Evolutionary conservation across 2,329 filamentous ascomycete species (phyloP).

Genomic region (Microthyrium microscopicum): DNA sequence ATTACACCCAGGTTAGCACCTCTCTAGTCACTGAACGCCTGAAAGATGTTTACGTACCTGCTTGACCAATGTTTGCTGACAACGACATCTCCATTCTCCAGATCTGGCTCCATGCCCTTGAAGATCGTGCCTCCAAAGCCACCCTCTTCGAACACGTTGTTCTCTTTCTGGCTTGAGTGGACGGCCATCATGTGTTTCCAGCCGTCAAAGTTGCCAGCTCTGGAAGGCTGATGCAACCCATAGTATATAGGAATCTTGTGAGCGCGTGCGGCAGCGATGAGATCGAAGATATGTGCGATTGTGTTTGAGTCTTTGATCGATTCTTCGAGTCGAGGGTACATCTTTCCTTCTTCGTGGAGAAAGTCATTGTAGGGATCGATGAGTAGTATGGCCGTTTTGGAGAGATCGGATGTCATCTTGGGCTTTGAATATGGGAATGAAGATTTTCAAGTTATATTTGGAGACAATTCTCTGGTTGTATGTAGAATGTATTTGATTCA

Average conservation of each 20-base stretch:
- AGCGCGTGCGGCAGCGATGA: slow-evolving; percentile 13
- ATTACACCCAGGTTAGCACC: slow-evolving; percentile 11
- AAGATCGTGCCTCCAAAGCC: slow-evolving; percentile 17
- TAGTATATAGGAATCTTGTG: slow-evolving; percentile 19
- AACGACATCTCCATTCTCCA: slow-evolving; percentile 16
- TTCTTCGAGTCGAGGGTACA: slow-evolving; percentile 8
- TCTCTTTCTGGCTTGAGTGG: slow-evolving; percentile 11
- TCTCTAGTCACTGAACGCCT: background rate
- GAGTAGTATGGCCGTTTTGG: slow-evolving; percentile 19
- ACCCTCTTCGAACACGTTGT: slow-evolving; percentile 14
- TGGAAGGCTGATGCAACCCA: slow-evolving; percentile 18
- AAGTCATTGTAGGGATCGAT: slow-evolving; percentile 15
- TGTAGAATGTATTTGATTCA: no score
- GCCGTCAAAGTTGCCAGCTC: slow-evolving; percentile 12
- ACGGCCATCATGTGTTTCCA: slow-evolving; percentile 15
- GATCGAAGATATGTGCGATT: slow-evolving; percentile 13
- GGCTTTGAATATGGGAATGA: no score
- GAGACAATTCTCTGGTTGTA: no score
- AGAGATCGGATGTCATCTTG: background rate
- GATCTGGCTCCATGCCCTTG: slow-evolving; percentile 15
- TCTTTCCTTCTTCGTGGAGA: slow-evolving; percentile 12
- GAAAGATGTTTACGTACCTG: slow-evolving; percentile 8
- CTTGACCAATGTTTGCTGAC: slow-evolving; percentile 19
- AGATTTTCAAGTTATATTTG: no score
- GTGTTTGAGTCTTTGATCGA: slow-evolving; percentile 10